Conservation (phyloP, 2,329 filamentous ascomycete species). For the Fusarium marasasianum region DNA sequence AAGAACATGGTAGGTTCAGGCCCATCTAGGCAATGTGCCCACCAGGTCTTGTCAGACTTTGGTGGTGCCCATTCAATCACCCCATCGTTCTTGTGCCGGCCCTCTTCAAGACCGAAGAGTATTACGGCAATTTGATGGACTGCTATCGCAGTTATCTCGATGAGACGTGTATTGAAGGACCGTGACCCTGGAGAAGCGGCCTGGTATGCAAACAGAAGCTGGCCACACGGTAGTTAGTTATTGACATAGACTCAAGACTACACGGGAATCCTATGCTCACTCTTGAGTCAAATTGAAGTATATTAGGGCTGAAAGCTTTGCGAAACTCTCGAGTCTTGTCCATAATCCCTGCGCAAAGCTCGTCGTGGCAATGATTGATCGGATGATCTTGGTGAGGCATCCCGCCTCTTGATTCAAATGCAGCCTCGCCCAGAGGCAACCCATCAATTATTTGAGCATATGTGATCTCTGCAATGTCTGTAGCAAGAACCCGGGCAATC, state of each 20-base stretch:
- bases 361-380: slow-evolving; percentile 25
- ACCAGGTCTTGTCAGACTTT: slow-evolving; percentile 8
- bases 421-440: slow-evolving; percentile 14
- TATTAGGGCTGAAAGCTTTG: too few species aligned
- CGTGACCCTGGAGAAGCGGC: slow-evolving; percentile 36
- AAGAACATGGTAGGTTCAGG: slow-evolving; percentile 40
- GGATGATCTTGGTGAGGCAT: slow-evolving; percentile 10
- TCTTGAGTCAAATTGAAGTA: slow-evolving; percentile 6
- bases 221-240: not conserved
- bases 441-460: slow-evolving; percentile 42
- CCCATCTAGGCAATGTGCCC: slow-evolving; percentile 6
- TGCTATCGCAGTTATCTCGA: slow-evolving; percentile 45
- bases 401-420: not conserved
- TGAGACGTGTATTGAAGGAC: slow-evolving; percentile 42
- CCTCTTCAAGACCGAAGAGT: slow-evolving; percentile 34
- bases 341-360: slow-evolving; percentile 30
- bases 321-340: slow-evolving; percentile 25
- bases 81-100: slow-evolving; percentile 37
- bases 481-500: slow-evolving; percentile 20
- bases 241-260: not conserved
- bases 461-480: slow-evolving; percentile 13
- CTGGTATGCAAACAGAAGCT: slow-evolving; percentile 41
- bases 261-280: not conserved
- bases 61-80: slow-evolving; percentile 37
- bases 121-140: slow-evolving; percentile 44